Conservation (phyloP, 2,329 filamentous ascomycete genomes). For the Fusarium napiforme region DNA sequence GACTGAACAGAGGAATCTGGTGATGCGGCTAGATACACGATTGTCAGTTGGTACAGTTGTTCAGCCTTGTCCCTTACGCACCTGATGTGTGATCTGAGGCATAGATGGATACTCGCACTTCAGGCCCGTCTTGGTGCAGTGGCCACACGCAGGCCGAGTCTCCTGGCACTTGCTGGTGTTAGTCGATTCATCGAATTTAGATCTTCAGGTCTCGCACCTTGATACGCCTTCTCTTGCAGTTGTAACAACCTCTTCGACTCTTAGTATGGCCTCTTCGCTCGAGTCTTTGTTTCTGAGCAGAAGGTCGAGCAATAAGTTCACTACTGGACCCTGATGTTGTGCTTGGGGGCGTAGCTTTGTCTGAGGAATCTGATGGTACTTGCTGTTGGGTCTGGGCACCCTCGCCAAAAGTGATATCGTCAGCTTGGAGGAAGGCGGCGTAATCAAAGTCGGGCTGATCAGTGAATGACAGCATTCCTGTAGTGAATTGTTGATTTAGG, state of each 20-base stretch:
- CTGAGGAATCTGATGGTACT: conserved; percentile 46
- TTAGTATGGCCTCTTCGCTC: conserved; percentile 74
- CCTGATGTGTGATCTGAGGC: conserved; percentile 63
- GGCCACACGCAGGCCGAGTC: conserved; percentile 69
- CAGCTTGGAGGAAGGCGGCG: conserved; percentile 50
- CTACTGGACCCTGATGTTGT: conserved; percentile 38
- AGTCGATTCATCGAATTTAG: not conserved
- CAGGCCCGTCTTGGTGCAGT: conserved; percentile 71
- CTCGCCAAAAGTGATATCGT: conserved; percentile 39
- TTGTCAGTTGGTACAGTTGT: not conserved
- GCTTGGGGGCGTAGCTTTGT: conserved; percentile 47
- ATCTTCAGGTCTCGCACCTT: conserved; percentile 56
- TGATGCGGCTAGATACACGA: conserved; percentile 58
- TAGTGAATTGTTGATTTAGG: conserved; percentile 41
- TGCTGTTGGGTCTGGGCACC: conserved; percentile 25
- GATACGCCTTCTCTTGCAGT: conserved; percentile 74
- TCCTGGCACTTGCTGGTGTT: conserved; percentile 68
- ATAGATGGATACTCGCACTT: conserved; percentile 70
- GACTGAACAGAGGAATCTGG: conserved; percentile 67
- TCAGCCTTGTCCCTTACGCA: conserved; percentile 31
- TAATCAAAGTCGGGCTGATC: conserved; percentile 54
- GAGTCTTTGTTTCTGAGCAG: conserved; percentile 50
- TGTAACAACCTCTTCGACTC: conserved; percentile 72
- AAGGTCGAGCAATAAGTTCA: conserved; percentile 26
- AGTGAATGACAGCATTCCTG: conserved; percentile 46